Evolutionary conservation across 148 eudicot species (phyloP).

Genomic region (Diospyros lotus): DNA sequence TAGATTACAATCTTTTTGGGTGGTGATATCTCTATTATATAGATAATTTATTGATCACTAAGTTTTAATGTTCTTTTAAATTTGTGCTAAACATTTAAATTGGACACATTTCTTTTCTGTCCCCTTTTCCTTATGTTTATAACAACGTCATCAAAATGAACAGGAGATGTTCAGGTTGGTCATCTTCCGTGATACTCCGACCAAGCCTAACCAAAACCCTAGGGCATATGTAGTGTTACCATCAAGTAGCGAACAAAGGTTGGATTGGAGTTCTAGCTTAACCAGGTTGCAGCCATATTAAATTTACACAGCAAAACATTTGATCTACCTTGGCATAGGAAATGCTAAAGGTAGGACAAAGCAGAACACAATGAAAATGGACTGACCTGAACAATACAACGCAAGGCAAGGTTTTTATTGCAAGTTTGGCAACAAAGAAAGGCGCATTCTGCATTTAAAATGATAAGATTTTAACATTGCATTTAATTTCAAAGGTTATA

Average conservation of each 20-base stretch:
- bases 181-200: background rate
- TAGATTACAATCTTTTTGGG: no score
- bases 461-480: constrained; percentile 3
- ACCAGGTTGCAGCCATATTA: background rate
- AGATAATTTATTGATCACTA: no score
- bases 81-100: no score
- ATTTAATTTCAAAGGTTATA: background rate
- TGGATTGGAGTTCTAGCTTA: background rate
- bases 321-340: background rate
- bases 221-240: background rate
- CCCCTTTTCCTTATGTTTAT: background rate
- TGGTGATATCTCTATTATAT: no score
- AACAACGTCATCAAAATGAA: background rate
- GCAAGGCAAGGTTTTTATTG: constrained; percentile 76
- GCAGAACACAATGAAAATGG: background rate
- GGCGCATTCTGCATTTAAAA: constrained; percentile 64
- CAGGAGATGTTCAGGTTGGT: background rate
- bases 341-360: background rate
- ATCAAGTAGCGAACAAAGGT: background rate
- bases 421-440: constrained; percentile 74
- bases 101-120: background rate
- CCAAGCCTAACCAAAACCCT: background rate
- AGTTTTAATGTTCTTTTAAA: no score
- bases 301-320: background rate
- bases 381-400: constrained; percentile 75